Evolutionary conservation across 1,284 basidiomycete species (phyloP).

Genomic region (Microbotryomycetes sp.): DNA sequence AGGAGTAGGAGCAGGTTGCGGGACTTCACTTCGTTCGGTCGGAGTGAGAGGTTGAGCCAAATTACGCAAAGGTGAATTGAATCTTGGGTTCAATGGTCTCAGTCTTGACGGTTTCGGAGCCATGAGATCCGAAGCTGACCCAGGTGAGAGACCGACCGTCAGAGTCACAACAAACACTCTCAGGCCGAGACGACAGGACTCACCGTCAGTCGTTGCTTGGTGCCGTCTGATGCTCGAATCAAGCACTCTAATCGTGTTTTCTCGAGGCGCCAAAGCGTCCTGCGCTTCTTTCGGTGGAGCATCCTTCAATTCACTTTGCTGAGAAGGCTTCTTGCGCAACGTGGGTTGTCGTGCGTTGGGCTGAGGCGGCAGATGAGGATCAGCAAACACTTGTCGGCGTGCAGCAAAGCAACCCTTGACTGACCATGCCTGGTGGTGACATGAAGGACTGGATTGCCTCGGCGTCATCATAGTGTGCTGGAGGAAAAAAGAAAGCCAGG

Average conservation of each 20-base stretch:
- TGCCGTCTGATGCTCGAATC: slow-evolving; percentile 17
- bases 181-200: neutral
- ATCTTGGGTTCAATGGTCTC: slow-evolving; percentile 21
- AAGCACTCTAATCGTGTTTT: slow-evolving; percentile 28
- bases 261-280: neutral
- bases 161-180: neutral
- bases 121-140: neutral
- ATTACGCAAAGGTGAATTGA: slow-evolving; percentile 25
- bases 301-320: slow-evolving; percentile 1
- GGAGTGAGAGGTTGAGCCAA: slow-evolving; percentile 31
- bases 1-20: neutral
- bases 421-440: slow-evolving; percentile 22
- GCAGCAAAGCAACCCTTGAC: too few relatives aligned
- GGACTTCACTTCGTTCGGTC: slow-evolving; percentile 9
- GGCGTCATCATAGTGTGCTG: slow-evolving; percentile 27
- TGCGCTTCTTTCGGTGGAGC: neutral
- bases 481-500: too few relatives aligned
- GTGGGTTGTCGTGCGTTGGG: slow-evolving; percentile 25
- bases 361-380: neutral
- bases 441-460: slow-evolving; percentile 31
- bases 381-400: too few relatives aligned
- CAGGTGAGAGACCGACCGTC: neutral
- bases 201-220: slow-evolving; percentile 7
- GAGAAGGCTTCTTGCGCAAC: slow-evolving; percentile 9
- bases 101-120: slow-evolving; percentile 4